Conservation (phyloP, 169 alveolate species). For the Plasmodium adleri region DNA sequence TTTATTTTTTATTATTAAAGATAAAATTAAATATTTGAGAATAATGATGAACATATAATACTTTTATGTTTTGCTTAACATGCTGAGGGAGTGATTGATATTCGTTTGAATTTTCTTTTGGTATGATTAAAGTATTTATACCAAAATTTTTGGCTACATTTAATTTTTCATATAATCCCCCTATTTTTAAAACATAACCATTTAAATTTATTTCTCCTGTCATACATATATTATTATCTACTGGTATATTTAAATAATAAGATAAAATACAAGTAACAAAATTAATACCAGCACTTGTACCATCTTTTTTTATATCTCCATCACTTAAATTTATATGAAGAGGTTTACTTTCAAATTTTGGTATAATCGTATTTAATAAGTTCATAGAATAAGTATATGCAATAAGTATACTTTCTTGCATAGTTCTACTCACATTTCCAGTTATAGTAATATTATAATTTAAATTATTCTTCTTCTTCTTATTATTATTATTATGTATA, state of each 20-base stretch:
- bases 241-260: conserved; percentile 85
- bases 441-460: conserved; percentile 89
- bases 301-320: conserved; percentile 97
- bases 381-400: conserved; percentile 93
- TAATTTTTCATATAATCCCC: conserved; percentile 95
- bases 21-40: conserved; percentile 80
- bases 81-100: conserved; percentile 81
- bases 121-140: conserved; percentile 86
- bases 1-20: conserved; percentile 8
- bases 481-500: background rate
- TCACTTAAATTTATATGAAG: conserved; percentile 95
- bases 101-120: conserved; percentile 84
- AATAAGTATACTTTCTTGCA: conserved; percentile 94
- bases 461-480: conserved; percentile 19
- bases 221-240: conserved; percentile 91
- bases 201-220: conserved; percentile 97
- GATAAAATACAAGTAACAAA: conserved; percentile 93
- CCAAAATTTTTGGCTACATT: conserved; percentile 94
- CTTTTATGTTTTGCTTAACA: conserved; percentile 78
- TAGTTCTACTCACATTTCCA: conserved; percentile 94
- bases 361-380: conserved; percentile 82
- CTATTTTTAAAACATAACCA: conserved; percentile 93
- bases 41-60: conserved; percentile 83
- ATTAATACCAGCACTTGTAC: conserved; percentile 96
- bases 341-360: conserved; percentile 87